Percentiles rank a stretch among this genome's conserved stretches.
Evolutionary conservation across 2,329 filamentous ascomycete species (phyloP).

Genomic region (Fusarium temperatum): DNA sequence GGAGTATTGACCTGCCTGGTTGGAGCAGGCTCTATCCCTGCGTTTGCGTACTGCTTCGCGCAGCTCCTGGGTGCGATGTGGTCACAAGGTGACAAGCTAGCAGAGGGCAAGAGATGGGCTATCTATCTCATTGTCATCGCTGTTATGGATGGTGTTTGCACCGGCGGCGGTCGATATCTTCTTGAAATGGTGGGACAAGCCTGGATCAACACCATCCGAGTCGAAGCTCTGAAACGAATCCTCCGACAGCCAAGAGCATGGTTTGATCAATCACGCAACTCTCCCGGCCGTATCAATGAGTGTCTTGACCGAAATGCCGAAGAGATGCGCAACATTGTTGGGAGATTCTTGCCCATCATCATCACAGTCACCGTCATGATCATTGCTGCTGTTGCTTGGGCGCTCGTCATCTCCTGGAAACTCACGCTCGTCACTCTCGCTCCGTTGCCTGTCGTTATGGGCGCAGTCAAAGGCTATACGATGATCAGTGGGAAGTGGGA

Average conservation of each 20-base stretch:
- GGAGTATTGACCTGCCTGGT: conserved; percentile 70
- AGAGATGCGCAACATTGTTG: conserved; percentile 85
- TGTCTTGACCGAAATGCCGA: conserved; percentile 84
- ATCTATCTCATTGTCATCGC: conserved; percentile 75
- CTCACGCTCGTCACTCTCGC: conserved; percentile 80
- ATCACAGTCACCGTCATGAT: conserved; percentile 75
- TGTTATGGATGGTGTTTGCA: conserved; percentile 69
- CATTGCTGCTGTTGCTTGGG: conserved; percentile 76
- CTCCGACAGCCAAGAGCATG: conserved; percentile 80
- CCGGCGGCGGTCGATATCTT: conserved; percentile 74
- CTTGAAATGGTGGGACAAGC: conserved; percentile 76
- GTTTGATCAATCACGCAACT: conserved; percentile 77
- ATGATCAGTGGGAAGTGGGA: conserved; percentile 77
- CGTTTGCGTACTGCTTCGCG: conserved; percentile 80
- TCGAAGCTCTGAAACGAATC: conserved; percentile 73
- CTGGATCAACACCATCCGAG: conserved; percentile 80
- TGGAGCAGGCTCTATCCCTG: conserved; percentile 73
- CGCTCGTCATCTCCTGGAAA: conserved; percentile 78
- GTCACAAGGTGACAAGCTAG: conserved; percentile 56
- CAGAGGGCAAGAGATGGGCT: conserved; percentile 71
- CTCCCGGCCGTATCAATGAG: conserved; percentile 69
- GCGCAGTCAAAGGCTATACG: conserved; percentile 72
- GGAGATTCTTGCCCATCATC: conserved; percentile 77
- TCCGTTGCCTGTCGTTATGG: conserved; percentile 73
- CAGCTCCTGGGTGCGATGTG: conserved; percentile 78